Evolutionary conservation across 208 protist genomes (phyloP), one percentile per base, ranked within the genome.

Genomic region (Trypanosoma boissoni): DNA sequence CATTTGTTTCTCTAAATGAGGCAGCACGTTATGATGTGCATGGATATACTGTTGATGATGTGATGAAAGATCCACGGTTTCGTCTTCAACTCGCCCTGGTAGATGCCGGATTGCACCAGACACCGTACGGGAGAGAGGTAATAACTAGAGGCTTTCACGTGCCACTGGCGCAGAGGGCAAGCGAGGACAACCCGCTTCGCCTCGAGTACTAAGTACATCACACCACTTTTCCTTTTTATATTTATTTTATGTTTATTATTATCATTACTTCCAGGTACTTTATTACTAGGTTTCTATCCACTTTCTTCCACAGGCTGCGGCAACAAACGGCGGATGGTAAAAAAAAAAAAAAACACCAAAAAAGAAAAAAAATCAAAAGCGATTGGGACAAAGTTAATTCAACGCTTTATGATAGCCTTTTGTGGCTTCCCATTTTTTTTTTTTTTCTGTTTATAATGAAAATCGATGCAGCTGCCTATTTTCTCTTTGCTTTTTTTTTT

Each of bases 41-140:
- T 53, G 88, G 88, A 8, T 94, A 85, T 48, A 80, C 81, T 0
- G 76, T 83, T 24, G 80, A 91, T 14, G 66, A 90, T 54, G 66
- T 94, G 20, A 88, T 89, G 80, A 77, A 68, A 21, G 88, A 94
- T 39, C 88, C 84, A 10, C 78, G 88, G n/a, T 80, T 87, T 52
- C 80, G 78, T 10, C 70, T 94, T 28, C 88, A 86, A 57, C 67
- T 88, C 9, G 88, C 88, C 3, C 62, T 94, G 37, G 41, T 88
- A 18, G 79, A 86, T 18, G 88, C 78, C 9, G 84, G 84, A 7
- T 62, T 94, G 32, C 88, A 94, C 60, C 80, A 80, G 51, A 88
- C 78, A 1, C 52, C 68, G 9, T 94, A 94, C 42, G 88, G 78
- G 0, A 74, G 88, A 41, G 78, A 94, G 52, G 76, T 90, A 37